Evolutionary conservation across 805 yeast species (phyloP).

Genomic region (Yamadazyma philogaea): DNA sequence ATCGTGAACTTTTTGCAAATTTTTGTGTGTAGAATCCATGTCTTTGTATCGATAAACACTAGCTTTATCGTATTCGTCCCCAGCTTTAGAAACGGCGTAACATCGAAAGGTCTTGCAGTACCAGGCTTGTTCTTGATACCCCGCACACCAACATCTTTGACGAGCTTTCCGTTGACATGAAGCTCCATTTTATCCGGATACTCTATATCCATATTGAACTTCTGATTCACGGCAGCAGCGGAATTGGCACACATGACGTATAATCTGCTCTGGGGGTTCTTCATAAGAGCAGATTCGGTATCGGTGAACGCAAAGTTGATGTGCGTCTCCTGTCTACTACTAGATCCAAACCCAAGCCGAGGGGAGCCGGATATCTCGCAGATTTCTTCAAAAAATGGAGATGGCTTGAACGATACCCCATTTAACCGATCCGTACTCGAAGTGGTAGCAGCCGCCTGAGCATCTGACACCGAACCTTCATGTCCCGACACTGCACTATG

Average conservation of each 20-base stretch:
- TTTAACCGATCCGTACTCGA: neutral
- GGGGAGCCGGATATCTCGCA: conserved; percentile 49
- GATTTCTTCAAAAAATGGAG: conserved; percentile 52
- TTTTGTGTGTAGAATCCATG: conserved; percentile 50
- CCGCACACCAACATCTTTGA: conserved; percentile 53
- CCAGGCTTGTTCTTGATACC: conserved; percentile 79
- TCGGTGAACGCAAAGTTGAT: conserved; percentile 44
- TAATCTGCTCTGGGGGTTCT: conserved; percentile 24
- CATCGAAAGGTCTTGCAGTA: conserved; percentile 77
- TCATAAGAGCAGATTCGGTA: conserved; percentile 36
- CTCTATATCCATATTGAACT: conserved; percentile 30
- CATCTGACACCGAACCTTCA: neutral
- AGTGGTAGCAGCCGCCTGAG: neutral
- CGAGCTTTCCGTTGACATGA: conserved; percentile 47
- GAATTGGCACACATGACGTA: conserved; percentile 54
- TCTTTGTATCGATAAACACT: conserved; percentile 52
- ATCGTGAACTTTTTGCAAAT: conserved; percentile 1
- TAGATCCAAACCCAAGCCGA: conserved; percentile 35
- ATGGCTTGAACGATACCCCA: neutral
- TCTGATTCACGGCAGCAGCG: conserved; percentile 9
- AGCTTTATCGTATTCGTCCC: conserved; percentile 33
- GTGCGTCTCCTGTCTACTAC: conserved; percentile 11
- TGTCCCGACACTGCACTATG: neutral
- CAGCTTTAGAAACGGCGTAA: conserved; percentile 42
- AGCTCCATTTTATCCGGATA: conserved; percentile 76